Evolutionary conservation across 208 protist genomes (phyloP).

Genomic region (Herpetomonas tarakana): DNA sequence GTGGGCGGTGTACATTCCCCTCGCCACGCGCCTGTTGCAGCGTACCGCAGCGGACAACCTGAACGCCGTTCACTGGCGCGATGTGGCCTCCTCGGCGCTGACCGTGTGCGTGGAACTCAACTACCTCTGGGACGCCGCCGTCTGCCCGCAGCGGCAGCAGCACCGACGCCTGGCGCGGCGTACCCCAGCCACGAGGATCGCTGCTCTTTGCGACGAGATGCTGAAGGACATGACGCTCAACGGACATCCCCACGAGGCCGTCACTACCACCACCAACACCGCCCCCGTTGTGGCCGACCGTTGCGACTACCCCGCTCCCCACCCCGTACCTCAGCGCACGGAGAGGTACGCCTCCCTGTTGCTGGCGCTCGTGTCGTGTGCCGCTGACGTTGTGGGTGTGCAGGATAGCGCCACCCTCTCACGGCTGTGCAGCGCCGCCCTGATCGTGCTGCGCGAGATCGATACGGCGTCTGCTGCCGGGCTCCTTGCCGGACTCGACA

Average conservation of each 20-base stretch:
- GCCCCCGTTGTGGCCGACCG: too few species aligned
- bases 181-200: too few species aligned
- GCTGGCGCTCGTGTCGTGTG: too few species aligned
- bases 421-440: not conserved
- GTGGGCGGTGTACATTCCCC: not conserved
- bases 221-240: too few species aligned
- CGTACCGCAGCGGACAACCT: not conserved
- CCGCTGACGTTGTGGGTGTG: too few species aligned
- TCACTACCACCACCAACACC: too few species aligned
- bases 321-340: too few species aligned
- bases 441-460: not conserved
- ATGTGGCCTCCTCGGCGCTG: not conserved
- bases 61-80: not conserved
- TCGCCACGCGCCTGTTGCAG: not conserved
- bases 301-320: too few species aligned
- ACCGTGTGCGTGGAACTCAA: not conserved
- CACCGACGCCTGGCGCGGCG: not conserved
- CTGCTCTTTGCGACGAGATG: too few species aligned
- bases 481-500: not conserved
- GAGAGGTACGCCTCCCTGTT: too few species aligned
- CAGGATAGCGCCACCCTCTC: too few species aligned
- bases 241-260: too few species aligned
- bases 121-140: not conserved
- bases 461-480: not conserved
- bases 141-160: not conserved